Evolutionary conservation across 495 filamentous ascomycete species (phyloP).

Genomic region (Penicillium cataractarum): DNA sequence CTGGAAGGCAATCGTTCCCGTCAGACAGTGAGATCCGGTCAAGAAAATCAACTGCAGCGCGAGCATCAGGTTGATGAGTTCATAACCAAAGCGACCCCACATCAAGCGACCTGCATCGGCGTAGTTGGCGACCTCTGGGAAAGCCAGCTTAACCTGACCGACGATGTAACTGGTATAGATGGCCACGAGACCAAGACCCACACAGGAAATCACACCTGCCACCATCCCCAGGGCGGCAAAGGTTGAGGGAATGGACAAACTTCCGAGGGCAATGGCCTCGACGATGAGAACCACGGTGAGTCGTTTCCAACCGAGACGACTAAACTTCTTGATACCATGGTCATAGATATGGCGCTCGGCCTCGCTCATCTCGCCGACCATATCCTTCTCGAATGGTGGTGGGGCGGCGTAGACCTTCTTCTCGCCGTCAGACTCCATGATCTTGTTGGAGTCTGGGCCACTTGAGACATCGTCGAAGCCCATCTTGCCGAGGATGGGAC

Average conservation of each 20-base stretch:
- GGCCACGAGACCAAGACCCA: conserved; percentile 63
- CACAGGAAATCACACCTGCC: conserved; percentile 51
- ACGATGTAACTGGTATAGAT: conserved; percentile 75
- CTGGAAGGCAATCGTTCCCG: conserved; percentile 70
- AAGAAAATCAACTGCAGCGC: conserved; percentile 67
- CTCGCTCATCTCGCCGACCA: conserved; percentile 40
- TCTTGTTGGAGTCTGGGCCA: conserved; percentile 27
- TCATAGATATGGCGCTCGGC: conserved; percentile 33
- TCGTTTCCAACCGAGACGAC: conserved; percentile 43
- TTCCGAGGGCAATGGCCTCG: conserved; percentile 66
- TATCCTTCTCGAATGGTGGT: conserved; percentile 32
- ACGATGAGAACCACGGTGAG: conserved; percentile 58
- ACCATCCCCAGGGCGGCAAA: conserved; percentile 69
- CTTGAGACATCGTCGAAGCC: conserved; percentile 32
- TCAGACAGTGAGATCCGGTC: conserved; percentile 71
- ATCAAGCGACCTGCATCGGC: conserved; percentile 69
- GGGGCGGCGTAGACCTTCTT: conserved; percentile 24
- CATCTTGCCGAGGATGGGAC: conserved; percentile 22
- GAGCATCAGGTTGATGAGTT: conserved; percentile 63
- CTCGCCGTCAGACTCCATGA: conserved; percentile 24
- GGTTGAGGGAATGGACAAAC: conserved; percentile 59
- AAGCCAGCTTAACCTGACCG: conserved; percentile 69
- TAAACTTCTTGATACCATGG: conserved; percentile 36
- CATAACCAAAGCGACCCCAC: conserved; percentile 63
- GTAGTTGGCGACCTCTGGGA: conserved; percentile 66